Base-by-base conservation (phyloP, 441 rosid genomes). In the Gossypium trilobum region DNA sequence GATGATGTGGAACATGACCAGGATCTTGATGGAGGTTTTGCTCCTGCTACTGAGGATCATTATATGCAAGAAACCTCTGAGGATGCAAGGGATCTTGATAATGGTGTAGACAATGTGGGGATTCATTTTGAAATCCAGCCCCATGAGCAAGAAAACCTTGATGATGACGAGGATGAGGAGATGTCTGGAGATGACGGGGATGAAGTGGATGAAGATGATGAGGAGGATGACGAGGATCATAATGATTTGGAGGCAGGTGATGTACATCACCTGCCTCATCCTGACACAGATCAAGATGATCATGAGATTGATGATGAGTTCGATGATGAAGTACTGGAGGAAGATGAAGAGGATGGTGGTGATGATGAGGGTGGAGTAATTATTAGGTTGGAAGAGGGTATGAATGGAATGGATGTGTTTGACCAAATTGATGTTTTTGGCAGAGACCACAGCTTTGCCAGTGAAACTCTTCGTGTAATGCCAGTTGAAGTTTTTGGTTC, bases 401-500 rank as follows among this genome's bases (percentile, higher is more conserved):
- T 89, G 61, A 90, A 89, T 78, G 98, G 99, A 63, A 86, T 95
- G 74, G 93, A 92, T 80, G 92, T 95, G 65, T 91, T 92, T 78
- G 99, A 95, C 76, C 98, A 92, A 81, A 85, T 92, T 74, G 99
- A 92, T 79, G 98, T 92, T 82, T 88, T 95, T 78, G 87, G 93
- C 58, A 87, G 96, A 85, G 92, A 92, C 75, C 87, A 89, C 77
- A 82, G 84, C 84, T 95, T 95, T 80, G 83, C 92, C 39, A 88
- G 87, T 82, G 98, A 95, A 73, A 85, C 96, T 54, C 91, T 95
- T 51, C 98, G 82, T 80, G 92, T 95, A 70, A 95, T 95, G 98
- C 99, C 98, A 11, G 99, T 92, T 75, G 99, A 95, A 79, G 87
- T 93, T 83, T 92, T 92, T 82, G 97, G 99, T 80, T 95, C 99